A percentile compares a stretch with the other conserved stretches of the same genome.
These are phyloP conservation scores for Neofusicoccum cordaticola DNA, from an alignment of 2,329 filamentous ascomycete species.

Conservation along the genomic window DNA sequence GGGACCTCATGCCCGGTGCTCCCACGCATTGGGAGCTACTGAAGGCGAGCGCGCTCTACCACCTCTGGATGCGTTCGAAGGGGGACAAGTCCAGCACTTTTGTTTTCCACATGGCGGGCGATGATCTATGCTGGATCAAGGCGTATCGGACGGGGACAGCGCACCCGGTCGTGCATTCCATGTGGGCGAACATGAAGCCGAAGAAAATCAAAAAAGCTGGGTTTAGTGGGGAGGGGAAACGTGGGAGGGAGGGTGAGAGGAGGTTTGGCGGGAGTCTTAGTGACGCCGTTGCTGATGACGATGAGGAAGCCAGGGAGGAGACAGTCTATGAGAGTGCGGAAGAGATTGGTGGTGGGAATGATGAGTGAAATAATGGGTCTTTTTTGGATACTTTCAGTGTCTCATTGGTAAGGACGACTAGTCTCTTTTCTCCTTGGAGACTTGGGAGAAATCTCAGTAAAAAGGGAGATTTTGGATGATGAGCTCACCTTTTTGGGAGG, in stretches of 20 bases:
- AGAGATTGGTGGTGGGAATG: not conserved
- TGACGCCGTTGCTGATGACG: not conserved
- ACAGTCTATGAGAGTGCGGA: not conserved
- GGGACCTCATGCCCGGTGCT: constrained; percentile 1
- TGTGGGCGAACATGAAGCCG: constrained; percentile 33
- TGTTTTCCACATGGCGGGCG: constrained; percentile 41
- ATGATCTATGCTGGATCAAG: constrained; percentile 40
- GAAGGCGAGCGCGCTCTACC: constrained; percentile 45
- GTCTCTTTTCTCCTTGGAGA: no score
- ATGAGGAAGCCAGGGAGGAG: not conserved
- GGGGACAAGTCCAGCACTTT: constrained; percentile 26
- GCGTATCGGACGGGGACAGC: constrained; percentile 20
- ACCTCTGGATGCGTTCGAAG: constrained; percentile 16
- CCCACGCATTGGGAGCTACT: constrained; percentile 43
- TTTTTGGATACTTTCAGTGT: no score
- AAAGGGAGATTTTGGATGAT: no score
- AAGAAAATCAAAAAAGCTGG: constrained; percentile 25
- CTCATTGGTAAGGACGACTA: no score
- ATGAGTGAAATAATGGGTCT: not conserved
- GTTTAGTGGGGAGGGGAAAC: not conserved
- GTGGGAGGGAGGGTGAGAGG: not conserved
- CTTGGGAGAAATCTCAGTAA: no score
- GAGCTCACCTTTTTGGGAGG: no score
- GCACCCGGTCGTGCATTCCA: constrained; percentile 20
- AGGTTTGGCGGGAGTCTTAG: not conserved